Evolutionary conservation across 306 rosid genomes (phyloP), one percentile per base, ranked within the genome.

Genomic region (Vicia faba): DNA sequence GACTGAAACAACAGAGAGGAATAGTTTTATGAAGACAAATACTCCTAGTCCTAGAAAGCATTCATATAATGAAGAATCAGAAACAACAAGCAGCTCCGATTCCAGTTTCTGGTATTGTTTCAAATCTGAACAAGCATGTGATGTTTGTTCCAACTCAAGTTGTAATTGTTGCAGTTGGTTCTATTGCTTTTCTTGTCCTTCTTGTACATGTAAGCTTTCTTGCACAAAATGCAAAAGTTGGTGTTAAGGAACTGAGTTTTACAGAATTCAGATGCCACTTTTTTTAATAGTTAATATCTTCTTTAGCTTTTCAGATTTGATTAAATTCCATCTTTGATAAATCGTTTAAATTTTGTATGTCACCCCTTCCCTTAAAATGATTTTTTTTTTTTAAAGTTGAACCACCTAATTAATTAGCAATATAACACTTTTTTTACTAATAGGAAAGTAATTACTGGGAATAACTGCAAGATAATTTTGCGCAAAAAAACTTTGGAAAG

Each of bases 181-280:
- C 39, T 49, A n/a, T 26, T 74, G 75, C 23, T 70, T 61, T 73
- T 61, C 78, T 61, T 71, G 78, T 54, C 33, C 77, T 43, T 64
- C 60, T 70, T 74, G 64, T 58, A 23, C 29, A 44, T 63, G 72
- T 18, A 44, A 26, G 8, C 11, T 49, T 53, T 74, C 66, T 54
- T 82, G 83, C 67, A 12, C 75, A 61, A 64, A 79, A 56, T 44
- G 73, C 62, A 70, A 66, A 44, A 35, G 69, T 43, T 71, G 72
- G 28, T 64, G 70, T 57, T 82, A 79, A 78, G 56, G 68, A 35
- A 56, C 51, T 61, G 81, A 56, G 49, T 70, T 77, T 64, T 58
- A 46, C 56, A 61, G 12, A 76, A 73, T 49, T 61, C 53, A 13
- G 28, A 56, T 60, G 66, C 44, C 38, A 50, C 60, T 38, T 70